Conservation (phyloP, 2,329 filamentous ascomycete species). For the Venturia asperata region DNA sequence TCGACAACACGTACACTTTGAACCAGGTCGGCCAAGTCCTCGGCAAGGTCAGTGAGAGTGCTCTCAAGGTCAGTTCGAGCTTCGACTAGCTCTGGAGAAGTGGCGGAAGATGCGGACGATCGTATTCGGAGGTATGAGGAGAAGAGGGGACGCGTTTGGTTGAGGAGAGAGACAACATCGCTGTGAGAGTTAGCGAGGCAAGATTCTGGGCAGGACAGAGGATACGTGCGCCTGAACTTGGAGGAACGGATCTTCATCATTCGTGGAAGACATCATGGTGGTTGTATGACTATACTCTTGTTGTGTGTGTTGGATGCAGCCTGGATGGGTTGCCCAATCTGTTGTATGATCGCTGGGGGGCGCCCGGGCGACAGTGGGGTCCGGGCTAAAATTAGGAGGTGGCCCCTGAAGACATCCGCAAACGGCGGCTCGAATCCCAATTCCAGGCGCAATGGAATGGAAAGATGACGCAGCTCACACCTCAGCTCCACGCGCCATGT, state of each 20-base stretch:
- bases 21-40: slow-evolving; percentile 82
- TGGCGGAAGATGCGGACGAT: slow-evolving; percentile 64
- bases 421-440: neutral
- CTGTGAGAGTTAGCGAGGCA: slow-evolving; percentile 41
- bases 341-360: neutral
- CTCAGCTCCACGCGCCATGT: too few species aligned
- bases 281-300: neutral
- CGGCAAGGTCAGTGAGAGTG: slow-evolving; percentile 63
- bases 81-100: slow-evolving; percentile 63
- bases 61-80: slow-evolving; percentile 68
- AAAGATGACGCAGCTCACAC: neutral
- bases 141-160: slow-evolving; percentile 77
- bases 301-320: neutral
- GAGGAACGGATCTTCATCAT: slow-evolving; percentile 43
- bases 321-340: neutral
- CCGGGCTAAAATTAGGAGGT: neutral
- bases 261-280: slow-evolving; percentile 30
- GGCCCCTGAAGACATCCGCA: neutral
- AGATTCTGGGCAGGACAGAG: neutral
- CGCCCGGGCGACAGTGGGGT: neutral
- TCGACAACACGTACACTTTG: slow-evolving; percentile 84
- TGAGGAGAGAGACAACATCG: slow-evolving; percentile 80
- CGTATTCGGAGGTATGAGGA: slow-evolving; percentile 93
- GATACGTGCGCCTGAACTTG: slow-evolving; percentile 41
- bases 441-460: neutral